phyloP scores from a whole-genome alignment of 139 green algal species.

The Volvox reticuliferus region DNA sequence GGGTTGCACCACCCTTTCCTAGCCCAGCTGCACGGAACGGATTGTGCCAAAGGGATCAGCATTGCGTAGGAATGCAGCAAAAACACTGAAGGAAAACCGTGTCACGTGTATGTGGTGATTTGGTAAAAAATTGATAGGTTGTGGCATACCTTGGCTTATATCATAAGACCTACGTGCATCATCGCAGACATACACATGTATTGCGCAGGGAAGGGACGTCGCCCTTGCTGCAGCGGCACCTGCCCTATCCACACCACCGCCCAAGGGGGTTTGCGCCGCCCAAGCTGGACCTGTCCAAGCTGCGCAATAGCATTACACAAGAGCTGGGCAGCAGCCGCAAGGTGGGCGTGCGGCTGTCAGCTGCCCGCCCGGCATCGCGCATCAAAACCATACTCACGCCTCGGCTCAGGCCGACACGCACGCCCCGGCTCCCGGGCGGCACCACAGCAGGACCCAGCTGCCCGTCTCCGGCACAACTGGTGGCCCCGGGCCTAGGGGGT shows the following conservation, averaged over 20 bases:
- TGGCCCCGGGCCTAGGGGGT: too few species aligned
- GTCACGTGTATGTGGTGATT: too few species aligned
- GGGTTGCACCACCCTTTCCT: too few species aligned
- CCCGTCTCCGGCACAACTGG: background rate
- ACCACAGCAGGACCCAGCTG: background rate
- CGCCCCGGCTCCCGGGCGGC: constrained; percentile 7
- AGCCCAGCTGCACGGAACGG: too few species aligned
- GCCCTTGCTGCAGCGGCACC: background rate
- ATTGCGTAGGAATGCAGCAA: too few species aligned
- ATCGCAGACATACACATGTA: background rate
- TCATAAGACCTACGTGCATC: too few species aligned
- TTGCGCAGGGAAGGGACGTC: background rate
- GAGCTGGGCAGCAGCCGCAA: constrained; percentile 20
- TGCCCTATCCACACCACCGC: constrained; percentile 5
- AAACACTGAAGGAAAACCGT: too few species aligned
- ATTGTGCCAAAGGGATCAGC: too few species aligned
- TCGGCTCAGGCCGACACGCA: constrained; percentile 8
- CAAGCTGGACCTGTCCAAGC: constrained; percentile 35
- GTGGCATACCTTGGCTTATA: too few species aligned
- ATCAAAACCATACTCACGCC: constrained; percentile 29
- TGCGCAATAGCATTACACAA: background rate
- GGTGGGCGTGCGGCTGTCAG: constrained; percentile 11
- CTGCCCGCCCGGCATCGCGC: background rate
- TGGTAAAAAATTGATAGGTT: too few species aligned
- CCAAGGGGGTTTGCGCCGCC: background rate